Evolutionary conservation across 23 red algal genomes (phyloP).

Genomic region (Chondrus crispus): DNA sequence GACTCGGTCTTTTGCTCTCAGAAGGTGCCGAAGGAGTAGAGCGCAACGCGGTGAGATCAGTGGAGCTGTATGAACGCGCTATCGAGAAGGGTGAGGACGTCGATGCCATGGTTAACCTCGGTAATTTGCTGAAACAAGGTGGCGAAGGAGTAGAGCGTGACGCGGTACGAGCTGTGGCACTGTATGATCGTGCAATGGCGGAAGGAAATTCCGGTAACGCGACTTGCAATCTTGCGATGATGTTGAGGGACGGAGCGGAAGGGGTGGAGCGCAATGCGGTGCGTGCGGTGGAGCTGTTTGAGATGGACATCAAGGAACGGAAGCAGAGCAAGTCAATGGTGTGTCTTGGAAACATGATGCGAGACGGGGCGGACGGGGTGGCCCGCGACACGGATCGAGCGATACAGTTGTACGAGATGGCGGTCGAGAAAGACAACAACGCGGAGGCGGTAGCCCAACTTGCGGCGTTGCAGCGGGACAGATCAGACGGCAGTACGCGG

Average conservation of each 20-base stretch:
- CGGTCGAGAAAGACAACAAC: not conserved
- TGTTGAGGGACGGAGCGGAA: constrained; percentile 4
- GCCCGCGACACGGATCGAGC: not conserved
- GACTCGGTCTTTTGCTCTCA: not conserved
- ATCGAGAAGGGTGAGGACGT: not conserved
- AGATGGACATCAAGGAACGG: too few relatives aligned
- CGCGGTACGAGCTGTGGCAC: not conserved
- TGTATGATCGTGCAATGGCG: constrained; percentile 19
- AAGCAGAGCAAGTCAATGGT: too few relatives aligned
- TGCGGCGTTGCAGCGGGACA: too few relatives aligned
- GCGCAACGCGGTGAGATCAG: not conserved
- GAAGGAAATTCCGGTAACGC: not conserved
- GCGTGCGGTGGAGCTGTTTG: constrained; percentile 3
- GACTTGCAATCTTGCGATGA: not conserved
- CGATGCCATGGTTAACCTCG: constrained; percentile 25
- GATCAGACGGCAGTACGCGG: too few relatives aligned
- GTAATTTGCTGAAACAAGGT: not conserved
- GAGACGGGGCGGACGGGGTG: not conserved
- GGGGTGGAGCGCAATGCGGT: not conserved
- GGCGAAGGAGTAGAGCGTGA: constrained; percentile 1
- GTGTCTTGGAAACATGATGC: not conserved
- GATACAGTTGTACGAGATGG: not conserved
- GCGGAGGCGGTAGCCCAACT: too few relatives aligned
- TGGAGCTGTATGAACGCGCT: not conserved
- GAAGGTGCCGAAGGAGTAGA: constrained; percentile 2